Evolutionary conservation across 1,139 yeast species (phyloP).

Genomic region (Magnusiomyces suaveolens): DNA sequence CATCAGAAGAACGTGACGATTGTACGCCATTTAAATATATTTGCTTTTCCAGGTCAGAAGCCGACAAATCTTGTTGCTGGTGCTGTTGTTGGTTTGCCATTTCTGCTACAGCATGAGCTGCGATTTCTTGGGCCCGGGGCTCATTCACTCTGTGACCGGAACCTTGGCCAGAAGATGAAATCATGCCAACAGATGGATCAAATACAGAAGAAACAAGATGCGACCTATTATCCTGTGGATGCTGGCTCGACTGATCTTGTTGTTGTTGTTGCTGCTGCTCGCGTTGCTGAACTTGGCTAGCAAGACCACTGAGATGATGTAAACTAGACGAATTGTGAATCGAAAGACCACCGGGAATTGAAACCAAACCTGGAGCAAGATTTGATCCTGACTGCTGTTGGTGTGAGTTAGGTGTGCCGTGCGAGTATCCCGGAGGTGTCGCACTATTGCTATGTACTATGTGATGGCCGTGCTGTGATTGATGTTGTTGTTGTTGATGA

Average conservation of each 20-base stretch:
- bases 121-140: not conserved
- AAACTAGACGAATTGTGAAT: not conserved
- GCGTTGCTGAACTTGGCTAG: not conserved
- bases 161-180: not conserved
- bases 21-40: not conserved
- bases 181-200: not conserved
- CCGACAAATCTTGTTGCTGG: not conserved
- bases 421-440: not conserved
- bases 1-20: not conserved
- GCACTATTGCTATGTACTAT: constrained; percentile 12
- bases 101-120: not conserved
- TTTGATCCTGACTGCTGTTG: constrained; percentile 6
- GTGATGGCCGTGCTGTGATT: not conserved
- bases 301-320: constrained; percentile 2
- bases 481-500: no score
- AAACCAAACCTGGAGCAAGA: not conserved
- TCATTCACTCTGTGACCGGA: not conserved
- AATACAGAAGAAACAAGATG: not conserved
- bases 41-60: not conserved
- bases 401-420: constrained; percentile 2
- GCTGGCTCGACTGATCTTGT: not conserved
- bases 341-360: not conserved
- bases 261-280: constrained; percentile 8
- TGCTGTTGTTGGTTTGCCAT: not conserved
- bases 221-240: not conserved